Conservation (phyloP, 2,329 filamentous ascomycete species). For the Aspergillus flavus region DNA sequence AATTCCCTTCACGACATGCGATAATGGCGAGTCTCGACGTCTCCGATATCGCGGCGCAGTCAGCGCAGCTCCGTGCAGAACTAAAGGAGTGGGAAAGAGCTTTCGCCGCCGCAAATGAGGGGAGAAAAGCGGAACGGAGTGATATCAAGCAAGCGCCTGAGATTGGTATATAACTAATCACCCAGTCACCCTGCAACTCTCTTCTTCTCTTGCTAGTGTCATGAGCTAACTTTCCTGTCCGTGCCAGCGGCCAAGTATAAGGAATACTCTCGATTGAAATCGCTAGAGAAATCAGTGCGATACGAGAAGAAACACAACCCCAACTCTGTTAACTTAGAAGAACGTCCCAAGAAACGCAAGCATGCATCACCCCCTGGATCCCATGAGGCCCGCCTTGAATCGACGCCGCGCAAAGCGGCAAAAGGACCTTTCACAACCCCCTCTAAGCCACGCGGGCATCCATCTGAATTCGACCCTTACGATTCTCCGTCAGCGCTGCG, state of each 20-base stretch:
- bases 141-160: slow-evolving; percentile 51
- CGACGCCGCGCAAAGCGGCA: slow-evolving; percentile 41
- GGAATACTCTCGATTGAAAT: slow-evolving; percentile 47
- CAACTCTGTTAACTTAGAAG: slow-evolving; percentile 20
- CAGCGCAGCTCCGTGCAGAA: slow-evolving; percentile 42
- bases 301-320: slow-evolving; percentile 18
- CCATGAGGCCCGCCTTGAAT: slow-evolving; percentile 15
- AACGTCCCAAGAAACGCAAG: slow-evolving; percentile 36
- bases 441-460: slow-evolving; percentile 36
- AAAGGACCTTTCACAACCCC: slow-evolving; percentile 36
- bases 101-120: slow-evolving; percentile 46
- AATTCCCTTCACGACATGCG: slow-evolving; percentile 17
- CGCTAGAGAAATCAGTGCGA: slow-evolving; percentile 32
- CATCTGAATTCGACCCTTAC: slow-evolving; percentile 47
- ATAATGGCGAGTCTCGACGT: slow-evolving; percentile 31
- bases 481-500: slow-evolving; percentile 46
- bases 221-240: background rate
- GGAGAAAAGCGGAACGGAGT: slow-evolving; percentile 47
- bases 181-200: too few species aligned
- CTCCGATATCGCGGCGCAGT: slow-evolving; percentile 30
- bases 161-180: slow-evolving; percentile 40
- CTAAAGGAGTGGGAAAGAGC: slow-evolving; percentile 52
- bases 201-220: background rate
- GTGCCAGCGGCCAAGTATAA: slow-evolving; percentile 52
- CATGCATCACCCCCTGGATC: slow-evolving; percentile 32